Conservation (phyloP, 73 alveolate genomes). For the Blepharisma japonicum region DNA sequence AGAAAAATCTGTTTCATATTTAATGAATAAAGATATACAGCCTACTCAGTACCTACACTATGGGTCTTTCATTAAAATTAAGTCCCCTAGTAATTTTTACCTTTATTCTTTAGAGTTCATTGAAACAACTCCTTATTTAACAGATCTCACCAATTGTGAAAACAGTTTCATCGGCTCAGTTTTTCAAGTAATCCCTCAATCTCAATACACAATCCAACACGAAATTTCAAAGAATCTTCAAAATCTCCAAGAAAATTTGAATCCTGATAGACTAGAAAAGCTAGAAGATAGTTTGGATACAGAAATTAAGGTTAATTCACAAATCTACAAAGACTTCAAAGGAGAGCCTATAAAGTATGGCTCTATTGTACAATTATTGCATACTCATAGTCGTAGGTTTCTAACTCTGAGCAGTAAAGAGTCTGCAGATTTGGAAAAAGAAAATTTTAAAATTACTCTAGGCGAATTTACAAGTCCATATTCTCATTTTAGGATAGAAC, state of each 20-base stretch:
- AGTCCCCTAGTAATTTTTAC: not conserved
- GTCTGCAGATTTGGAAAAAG: conserved; percentile 44
- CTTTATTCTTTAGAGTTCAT: not conserved
- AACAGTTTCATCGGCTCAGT: not conserved
- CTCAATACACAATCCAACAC: not conserved
- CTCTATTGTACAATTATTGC: not conserved
- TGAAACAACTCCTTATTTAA: not conserved
- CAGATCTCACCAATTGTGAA: not conserved
- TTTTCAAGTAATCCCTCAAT: conserved; percentile 8
- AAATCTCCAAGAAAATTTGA: not conserved
- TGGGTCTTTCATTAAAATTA: not conserved
- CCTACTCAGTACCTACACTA: not conserved
- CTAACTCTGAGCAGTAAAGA: conserved; percentile 9
- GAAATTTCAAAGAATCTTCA: not conserved
- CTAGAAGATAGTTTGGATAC: conserved; percentile 4
- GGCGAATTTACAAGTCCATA: conserved; percentile 40
- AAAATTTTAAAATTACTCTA: conserved; percentile 42
- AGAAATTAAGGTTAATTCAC: conserved; percentile 10
- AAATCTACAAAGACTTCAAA: not conserved
- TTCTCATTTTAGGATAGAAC: conserved; percentile 45
- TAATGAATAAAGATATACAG: too few species aligned
- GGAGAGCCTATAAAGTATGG: conserved; percentile 21
- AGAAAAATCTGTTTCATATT: too few species aligned
- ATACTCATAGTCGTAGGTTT: not conserved
- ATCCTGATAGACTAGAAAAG: not conserved